A percentile compares a stretch with the other conserved stretches of the same genome.
Evolutionary conservation across 225 moss, liverwort and hornwort genomes (phyloP).

Genomic region (Pseudisothecium myosuroides): DNA sequence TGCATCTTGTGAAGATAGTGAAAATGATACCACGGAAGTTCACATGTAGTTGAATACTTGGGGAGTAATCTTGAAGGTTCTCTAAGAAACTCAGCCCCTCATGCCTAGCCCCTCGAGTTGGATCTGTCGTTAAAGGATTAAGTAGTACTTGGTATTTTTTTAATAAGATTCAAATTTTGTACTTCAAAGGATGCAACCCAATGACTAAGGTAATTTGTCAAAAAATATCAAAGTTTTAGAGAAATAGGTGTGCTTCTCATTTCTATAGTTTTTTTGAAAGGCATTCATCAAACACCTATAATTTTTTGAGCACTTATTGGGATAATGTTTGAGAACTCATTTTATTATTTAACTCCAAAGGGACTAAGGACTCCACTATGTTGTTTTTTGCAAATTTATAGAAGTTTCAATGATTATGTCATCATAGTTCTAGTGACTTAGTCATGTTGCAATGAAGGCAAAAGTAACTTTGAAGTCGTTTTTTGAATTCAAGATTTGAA

Average conservation of each 20-base stretch:
- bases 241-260: accelerated
- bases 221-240: no score
- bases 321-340: background rate
- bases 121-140: accelerated
- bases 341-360: background rate
- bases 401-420: background rate
- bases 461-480: background rate
- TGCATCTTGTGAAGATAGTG: background rate
- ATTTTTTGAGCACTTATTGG: background rate
- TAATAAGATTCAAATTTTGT: background rate
- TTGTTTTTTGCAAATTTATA: no score
- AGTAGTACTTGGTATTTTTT: background rate
- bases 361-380: accelerated
- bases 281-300: background rate
- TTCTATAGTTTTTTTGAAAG: background rate
- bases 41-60: accelerated
- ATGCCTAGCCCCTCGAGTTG: no score
- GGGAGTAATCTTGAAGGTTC: background rate
- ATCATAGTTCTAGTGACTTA: background rate
- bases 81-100: accelerated
- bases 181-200: background rate
- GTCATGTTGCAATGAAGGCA: background rate
- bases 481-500: background rate
- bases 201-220: background rate
- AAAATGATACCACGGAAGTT: background rate